These are phyloP conservation scores for Termitomyces sp. DNA, from an alignment of 768 basidiomycete genomes.

Conservation along the genomic window DNA sequence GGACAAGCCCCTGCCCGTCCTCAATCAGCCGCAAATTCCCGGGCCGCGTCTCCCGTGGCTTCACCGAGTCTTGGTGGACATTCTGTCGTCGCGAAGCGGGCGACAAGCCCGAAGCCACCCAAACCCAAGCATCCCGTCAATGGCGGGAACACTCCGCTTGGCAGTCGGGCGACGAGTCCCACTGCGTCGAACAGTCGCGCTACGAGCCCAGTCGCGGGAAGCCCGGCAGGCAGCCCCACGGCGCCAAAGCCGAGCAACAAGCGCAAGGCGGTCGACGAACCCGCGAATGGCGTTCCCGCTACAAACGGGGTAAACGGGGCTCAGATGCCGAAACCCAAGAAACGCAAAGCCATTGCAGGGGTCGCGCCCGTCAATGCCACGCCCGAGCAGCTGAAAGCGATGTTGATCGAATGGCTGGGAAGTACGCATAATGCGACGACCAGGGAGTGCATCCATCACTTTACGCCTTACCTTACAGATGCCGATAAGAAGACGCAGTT, in stretches of 20 bases:
- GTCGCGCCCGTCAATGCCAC: conserved; percentile 33
- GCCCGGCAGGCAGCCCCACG: conserved; percentile 30
- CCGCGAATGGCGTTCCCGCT: conserved; percentile 20
- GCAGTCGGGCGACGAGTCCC: conserved; percentile 53
- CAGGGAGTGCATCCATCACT: conserved; percentile 76
- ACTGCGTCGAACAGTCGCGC: conserved; percentile 34
- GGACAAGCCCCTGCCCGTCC: conserved; percentile 26
- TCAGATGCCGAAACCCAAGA: conserved; percentile 38
- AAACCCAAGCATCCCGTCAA: conserved; percentile 51
- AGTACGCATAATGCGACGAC: conserved; percentile 69
- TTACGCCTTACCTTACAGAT: conserved; percentile 70
- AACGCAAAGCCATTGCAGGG: conserved; percentile 48
- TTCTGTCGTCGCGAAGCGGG: conserved; percentile 77
- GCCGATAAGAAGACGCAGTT: conserved; percentile 69
- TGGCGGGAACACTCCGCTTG: conserved; percentile 59
- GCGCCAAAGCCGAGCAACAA: conserved; percentile 30
- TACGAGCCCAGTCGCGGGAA: conserved; percentile 38
- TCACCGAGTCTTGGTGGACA: conserved; percentile 65
- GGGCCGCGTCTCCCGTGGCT: conserved; percentile 55
- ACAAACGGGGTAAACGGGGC: conserved; percentile 12
- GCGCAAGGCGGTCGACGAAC: conserved; percentile 44
- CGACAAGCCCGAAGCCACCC: conserved; percentile 74
- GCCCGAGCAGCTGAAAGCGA: conserved; percentile 54
- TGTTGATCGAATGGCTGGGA: conserved; percentile 76
- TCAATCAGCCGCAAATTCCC: conserved; percentile 39